phyloP scores from a whole-genome alignment of 495 filamentous ascomycete species.

The Neurospora sp. region DNA sequence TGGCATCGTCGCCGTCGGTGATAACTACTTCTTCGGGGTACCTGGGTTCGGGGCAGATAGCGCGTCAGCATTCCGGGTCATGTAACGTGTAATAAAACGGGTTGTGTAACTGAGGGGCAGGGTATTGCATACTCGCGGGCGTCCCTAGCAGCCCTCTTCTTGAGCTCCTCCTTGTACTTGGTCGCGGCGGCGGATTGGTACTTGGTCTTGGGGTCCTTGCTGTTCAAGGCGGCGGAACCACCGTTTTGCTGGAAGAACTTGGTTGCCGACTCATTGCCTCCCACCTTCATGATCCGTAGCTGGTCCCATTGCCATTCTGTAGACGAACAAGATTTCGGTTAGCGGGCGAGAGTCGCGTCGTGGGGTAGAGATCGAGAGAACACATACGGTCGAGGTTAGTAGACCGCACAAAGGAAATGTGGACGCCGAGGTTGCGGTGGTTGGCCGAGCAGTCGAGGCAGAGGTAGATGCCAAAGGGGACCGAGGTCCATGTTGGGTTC shows the following conservation, averaged over 20 bases:
- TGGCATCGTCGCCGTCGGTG: constrained; percentile 57
- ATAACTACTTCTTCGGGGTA: constrained; percentile 81
- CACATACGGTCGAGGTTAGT: constrained; percentile 93
- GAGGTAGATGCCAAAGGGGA: constrained; percentile 94
- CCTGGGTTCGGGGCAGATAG: constrained; percentile 32
- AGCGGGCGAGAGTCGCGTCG: constrained; percentile 3
- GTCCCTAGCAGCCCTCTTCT: constrained; percentile 69
- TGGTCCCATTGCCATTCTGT: constrained; percentile 99
- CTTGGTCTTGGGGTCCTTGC: constrained; percentile 93
- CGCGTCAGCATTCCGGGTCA: constrained; percentile 9
- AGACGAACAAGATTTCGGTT: not conserved
- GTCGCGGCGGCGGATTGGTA: constrained; percentile 82
- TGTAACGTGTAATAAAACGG: not conserved
- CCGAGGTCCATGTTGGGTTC: constrained; percentile 96
- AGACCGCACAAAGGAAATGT: constrained; percentile 96
- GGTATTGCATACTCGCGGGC: constrained; percentile 54
- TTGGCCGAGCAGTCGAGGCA: constrained; percentile 94
- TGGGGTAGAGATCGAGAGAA: not conserved
- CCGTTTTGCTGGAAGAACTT: constrained; percentile 96
- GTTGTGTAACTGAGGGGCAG: not conserved
- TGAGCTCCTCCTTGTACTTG: constrained; percentile 95
- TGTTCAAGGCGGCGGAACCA: constrained; percentile 82
- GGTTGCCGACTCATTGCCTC: constrained; percentile 94
- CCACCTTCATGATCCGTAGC: constrained; percentile 94
- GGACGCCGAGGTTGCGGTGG: constrained; percentile 83